Evolutionary conservation across 768 basidiomycete species (phyloP).

Genomic region (Russula griseocarnosa): DNA sequence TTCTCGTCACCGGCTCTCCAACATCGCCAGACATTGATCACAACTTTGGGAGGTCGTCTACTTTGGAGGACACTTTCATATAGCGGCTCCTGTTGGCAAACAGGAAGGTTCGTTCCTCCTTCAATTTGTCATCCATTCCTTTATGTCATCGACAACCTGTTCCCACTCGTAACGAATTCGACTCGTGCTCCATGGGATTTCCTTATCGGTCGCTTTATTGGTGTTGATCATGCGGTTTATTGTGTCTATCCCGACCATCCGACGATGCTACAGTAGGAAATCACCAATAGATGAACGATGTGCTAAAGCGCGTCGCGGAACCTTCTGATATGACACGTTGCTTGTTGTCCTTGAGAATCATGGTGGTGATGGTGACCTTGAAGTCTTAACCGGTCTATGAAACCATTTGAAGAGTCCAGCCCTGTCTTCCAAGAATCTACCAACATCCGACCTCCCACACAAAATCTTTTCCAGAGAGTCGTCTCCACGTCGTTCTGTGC

Average conservation of each 20-base stretch:
- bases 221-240: conserved; percentile 96
- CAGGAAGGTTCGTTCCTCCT: no score
- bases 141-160: no score
- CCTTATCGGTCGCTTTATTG: conserved; percentile 87
- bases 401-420: conserved; percentile 76
- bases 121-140: no score
- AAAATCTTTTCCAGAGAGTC: conserved; percentile 58
- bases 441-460: conserved; percentile 48
- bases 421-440: conserved; percentile 38
- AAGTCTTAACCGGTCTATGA: conserved; percentile 87
- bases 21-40: no score
- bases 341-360: conserved; percentile 93
- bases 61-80: no score
- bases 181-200: conserved; percentile 65
- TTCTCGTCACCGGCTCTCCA: no score
- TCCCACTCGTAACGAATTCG: conserved; percentile 61
- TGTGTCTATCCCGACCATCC: conserved; percentile 87
- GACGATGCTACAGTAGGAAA: conserved; percentile 83
- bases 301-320: conserved; percentile 68
- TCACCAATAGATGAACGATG: conserved; percentile 82
- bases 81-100: no score
- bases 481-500: conserved; percentile 57
- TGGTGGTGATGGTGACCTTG: conserved; percentile 83
- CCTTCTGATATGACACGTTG: conserved; percentile 78
- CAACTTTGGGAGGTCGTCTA: no score